phyloP scores from a whole-genome alignment of 805 yeast species.

The Saccharomycopsis olivae region DNA sequence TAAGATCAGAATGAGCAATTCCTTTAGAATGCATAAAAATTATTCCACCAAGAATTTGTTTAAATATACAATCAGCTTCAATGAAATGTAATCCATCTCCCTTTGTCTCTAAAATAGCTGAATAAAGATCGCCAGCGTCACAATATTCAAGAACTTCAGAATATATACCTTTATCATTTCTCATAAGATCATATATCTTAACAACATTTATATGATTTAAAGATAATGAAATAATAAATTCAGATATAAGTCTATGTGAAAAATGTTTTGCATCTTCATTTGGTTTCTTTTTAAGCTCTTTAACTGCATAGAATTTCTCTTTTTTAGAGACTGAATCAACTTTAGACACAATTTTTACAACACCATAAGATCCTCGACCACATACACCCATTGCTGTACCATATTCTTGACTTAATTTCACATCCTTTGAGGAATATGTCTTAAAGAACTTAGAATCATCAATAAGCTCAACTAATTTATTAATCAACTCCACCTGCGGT shows the following conservation, averaged over 20 bases:
- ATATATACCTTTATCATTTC: constrained; percentile 58
- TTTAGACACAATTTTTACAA: constrained; percentile 58
- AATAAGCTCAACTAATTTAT: constrained; percentile 36
- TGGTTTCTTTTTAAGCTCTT: constrained; percentile 56
- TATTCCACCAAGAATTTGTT: constrained; percentile 75
- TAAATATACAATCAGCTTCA: constrained; percentile 85
- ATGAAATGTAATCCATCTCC: constrained; percentile 42
- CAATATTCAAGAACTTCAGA: constrained; percentile 94
- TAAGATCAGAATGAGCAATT: constrained; percentile 87
- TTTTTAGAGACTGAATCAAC: constrained; percentile 30
- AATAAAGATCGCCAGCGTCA: constrained; percentile 73
- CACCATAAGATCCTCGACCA: constrained; percentile 92
- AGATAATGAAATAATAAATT: constrained; percentile 78
- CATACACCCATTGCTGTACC: constrained; percentile 39
- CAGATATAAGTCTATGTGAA: constrained; percentile 72
- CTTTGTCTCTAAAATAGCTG: constrained; percentile 41
- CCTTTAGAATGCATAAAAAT: constrained; percentile 84
- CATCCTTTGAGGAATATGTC: constrained; percentile 1
- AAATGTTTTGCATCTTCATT: constrained; percentile 48
- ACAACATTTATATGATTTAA: constrained; percentile 68
- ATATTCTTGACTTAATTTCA: constrained; percentile 33
- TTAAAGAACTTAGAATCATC: constrained; percentile 14
- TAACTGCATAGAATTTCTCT: constrained; percentile 56
- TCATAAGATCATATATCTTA: constrained; percentile 71
- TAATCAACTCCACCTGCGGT: constrained; percentile 37